Base-by-base conservation (phyloP, 2,329 filamentous ascomycete species). In the Lithohypha guttulata region DNA sequence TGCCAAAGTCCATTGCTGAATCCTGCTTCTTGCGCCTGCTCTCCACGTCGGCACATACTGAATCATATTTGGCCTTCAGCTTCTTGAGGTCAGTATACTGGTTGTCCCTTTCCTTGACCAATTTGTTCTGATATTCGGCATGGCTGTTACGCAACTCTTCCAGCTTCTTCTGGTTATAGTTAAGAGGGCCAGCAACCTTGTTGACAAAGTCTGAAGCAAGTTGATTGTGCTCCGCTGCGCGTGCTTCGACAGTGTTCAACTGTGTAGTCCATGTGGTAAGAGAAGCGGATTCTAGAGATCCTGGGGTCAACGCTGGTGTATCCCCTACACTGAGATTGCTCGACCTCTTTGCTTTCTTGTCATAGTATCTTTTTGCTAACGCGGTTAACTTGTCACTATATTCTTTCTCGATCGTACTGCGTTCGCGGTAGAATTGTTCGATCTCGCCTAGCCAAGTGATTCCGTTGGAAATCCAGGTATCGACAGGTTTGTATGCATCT, bases 181-280 rank as follows among this genome's bases (percentile, higher is more conserved):
- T 91, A 33, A 98, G 65, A 3, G 91, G 87, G 43, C 94, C 86
- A 39, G 87, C 87, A 23, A 98, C 75, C 51, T 86, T 79, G 25
- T 71, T 70, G 39, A 94, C 62, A 44, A 98, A 70, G 42, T 89
- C 82, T 44, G 75, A 79, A 26, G 79, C 81, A 58, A 83, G 93
- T 50, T 77, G 75, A 51, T 95, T 89, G 62, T 95, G 87, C 61
- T 96, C 89, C 46, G 77, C 73, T 27, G 91, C 91, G 51, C 86
- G 77, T 29, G 79, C 75, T 63, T 98, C 93, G 49, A 96, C 72
- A 0, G 87, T 93, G 20, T 77, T 87, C 39, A 98, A 73, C 61
- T 96, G 91, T 3, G 87, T 91, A 9, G 84, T 81, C 91, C 91
- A 98, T 38, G 89, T 98, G 18, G 89, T 96, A 58, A 98, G 75